Conservation (phyloP, 768 basidiomycete genomes). For the Dioszegia hungarica region DNA sequence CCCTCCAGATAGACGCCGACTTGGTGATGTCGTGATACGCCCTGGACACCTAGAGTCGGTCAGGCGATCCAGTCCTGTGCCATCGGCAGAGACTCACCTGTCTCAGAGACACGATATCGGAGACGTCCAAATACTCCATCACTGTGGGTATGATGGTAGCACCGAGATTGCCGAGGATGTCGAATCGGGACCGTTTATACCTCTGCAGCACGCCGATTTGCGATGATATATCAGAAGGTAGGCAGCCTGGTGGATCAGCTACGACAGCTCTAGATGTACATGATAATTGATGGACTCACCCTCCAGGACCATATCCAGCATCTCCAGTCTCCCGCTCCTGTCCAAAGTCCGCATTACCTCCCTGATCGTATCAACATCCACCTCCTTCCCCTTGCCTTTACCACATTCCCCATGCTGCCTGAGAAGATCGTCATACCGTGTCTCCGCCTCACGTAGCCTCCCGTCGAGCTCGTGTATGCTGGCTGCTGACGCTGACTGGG, state of each 20-base stretch:
- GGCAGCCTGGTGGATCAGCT: conserved; percentile 55
- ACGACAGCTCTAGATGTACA: too few relatives aligned
- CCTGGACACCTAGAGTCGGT: background rate
- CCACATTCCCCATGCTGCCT: conserved; percentile 10
- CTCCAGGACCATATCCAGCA: conserved; percentile 22
- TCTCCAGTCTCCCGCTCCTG: conserved; percentile 15
- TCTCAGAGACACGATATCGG: conserved; percentile 61
- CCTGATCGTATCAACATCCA: background rate
- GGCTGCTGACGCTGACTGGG: conserved; percentile 23
- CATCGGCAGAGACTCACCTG: too few relatives aligned
- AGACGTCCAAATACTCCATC: conserved; percentile 58
- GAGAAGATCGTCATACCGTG: conserved; percentile 5
- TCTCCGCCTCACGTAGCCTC: conserved; percentile 13
- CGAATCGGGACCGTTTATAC: conserved; percentile 74
- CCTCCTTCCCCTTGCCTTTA: background rate
- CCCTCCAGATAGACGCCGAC: background rate
- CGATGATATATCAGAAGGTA: conserved; percentile 77
- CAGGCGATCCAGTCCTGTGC: conserved; percentile 13
- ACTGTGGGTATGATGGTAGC: conserved; percentile 64
- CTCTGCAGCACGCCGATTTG: conserved; percentile 81
- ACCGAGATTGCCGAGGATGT: conserved; percentile 68
- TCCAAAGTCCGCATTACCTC: conserved; percentile 6
- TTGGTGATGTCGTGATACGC: background rate
- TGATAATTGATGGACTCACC: conserved; percentile 14
- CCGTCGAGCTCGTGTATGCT: conserved; percentile 21